Evolutionary conservation across 176 grass and related monocot genomes (phyloP).

Genomic region (Zea mays): DNA sequence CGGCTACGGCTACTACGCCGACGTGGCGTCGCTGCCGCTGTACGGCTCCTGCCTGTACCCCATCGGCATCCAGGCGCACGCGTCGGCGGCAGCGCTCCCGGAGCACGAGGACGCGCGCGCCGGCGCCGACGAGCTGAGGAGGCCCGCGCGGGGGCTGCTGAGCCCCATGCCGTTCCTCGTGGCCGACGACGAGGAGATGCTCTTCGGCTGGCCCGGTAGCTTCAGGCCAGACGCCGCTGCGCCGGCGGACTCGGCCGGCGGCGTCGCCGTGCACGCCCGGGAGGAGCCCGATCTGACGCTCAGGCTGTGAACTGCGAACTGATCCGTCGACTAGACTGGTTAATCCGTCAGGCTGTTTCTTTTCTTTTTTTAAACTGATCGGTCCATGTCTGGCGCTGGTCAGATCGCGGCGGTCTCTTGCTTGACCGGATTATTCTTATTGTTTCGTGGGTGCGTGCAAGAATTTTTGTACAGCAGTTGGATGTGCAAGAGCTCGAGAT

Average conservation of each 20-base stretch:
- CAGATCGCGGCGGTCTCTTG: constrained; percentile 1
- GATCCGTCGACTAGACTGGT: constrained; percentile 18
- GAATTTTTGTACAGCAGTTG: constrained; percentile 49
- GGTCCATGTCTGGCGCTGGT: constrained; percentile 7
- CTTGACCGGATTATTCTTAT: constrained; percentile 27
- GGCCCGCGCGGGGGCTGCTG: constrained; percentile 42
- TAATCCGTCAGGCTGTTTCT: constrained; percentile 17
- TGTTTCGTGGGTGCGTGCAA: constrained; percentile 42
- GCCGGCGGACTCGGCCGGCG: background rate
- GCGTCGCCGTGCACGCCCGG: constrained; percentile 24
- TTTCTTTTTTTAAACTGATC: constrained; percentile 2
- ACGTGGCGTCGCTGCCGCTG: constrained; percentile 69
- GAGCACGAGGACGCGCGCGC: background rate
- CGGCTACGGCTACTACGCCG: constrained; percentile 49
- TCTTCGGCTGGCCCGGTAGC: constrained; percentile 64
- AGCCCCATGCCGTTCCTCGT: constrained; percentile 53
- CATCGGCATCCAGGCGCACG: constrained; percentile 68
- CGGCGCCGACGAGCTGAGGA: constrained; percentile 2
- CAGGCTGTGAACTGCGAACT: constrained; percentile 55
- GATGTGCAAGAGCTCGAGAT: constrained; percentile 17
- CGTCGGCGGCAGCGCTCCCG: constrained; percentile 41
- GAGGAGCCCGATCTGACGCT: constrained; percentile 83
- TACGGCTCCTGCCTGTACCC: constrained; percentile 58
- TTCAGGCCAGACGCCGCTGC: constrained; percentile 38
- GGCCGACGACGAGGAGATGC: constrained; percentile 52